A percentile compares a stretch with the other conserved stretches of the same genome.
Evolutionary conservation across 768 basidiomycete species (phyloP).

Genomic region (Scleroderma citrinum): DNA sequence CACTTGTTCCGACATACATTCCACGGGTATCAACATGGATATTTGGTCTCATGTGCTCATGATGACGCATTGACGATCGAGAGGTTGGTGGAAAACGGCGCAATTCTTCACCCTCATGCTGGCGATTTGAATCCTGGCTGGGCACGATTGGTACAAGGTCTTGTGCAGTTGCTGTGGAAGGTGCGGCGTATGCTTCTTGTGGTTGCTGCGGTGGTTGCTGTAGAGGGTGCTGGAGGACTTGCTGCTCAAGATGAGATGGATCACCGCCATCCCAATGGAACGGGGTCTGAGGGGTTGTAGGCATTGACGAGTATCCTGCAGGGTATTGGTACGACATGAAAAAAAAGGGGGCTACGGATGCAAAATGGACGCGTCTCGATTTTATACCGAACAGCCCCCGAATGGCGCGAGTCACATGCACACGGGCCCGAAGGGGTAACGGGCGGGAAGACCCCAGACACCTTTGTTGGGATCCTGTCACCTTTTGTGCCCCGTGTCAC

Average conservation of each 20-base stretch:
- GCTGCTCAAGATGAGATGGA: constrained; percentile 30
- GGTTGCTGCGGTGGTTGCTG: constrained; percentile 22
- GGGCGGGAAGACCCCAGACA: constrained; percentile 10
- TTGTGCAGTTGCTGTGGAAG: constrained; percentile 17
- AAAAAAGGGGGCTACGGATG: constrained; percentile 19
- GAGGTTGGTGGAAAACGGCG: constrained; percentile 16
- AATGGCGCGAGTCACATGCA: constrained; percentile 16
- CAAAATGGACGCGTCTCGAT: constrained; percentile 20
- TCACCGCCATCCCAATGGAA: constrained; percentile 41
- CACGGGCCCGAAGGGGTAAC: constrained; percentile 16
- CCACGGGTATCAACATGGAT: constrained; percentile 28
- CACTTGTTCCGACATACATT: constrained; percentile 23
- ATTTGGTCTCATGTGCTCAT: constrained; percentile 28
- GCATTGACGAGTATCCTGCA: constrained; percentile 42
- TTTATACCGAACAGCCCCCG: constrained; percentile 26
- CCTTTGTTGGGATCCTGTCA: neutral
- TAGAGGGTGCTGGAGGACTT: constrained; percentile 34
- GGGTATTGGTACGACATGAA: constrained; percentile 44
- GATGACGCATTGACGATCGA: constrained; percentile 12
- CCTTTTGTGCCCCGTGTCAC: no score
- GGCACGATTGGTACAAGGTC: constrained; percentile 26
- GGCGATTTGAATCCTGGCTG: constrained; percentile 20
- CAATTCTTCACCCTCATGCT: constrained; percentile 20
- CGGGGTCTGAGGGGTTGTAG: constrained; percentile 40
- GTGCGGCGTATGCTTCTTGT: constrained; percentile 17